Evolutionary conservation across 2,329 filamentous ascomycete species (phyloP).

Genomic region (Geosmithia morbida): DNA sequence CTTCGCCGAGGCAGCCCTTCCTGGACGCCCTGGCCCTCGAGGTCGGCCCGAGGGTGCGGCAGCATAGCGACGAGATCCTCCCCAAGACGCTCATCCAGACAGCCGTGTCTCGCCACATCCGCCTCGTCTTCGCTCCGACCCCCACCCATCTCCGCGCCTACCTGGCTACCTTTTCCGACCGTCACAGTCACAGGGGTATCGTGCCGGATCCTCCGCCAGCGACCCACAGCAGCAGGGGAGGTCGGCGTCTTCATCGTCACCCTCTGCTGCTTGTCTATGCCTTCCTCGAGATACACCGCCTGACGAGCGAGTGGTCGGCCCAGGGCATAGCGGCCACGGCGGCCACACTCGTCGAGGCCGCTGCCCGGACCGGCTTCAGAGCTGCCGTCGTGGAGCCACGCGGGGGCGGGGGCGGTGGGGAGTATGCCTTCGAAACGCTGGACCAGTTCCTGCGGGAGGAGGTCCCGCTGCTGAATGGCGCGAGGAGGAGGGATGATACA

Average conservation of each 20-base stretch:
- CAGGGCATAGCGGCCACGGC: conserved; percentile 54
- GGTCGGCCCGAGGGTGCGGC: neutral
- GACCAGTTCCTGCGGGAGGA: conserved; percentile 30
- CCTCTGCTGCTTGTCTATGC: conserved; percentile 45
- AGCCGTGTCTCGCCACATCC: conserved; percentile 52
- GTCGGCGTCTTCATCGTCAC: too few relatives aligned
- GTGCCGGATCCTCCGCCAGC: conserved; percentile 20
- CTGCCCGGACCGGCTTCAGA: conserved; percentile 25
- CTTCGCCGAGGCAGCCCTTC: conserved; percentile 51
- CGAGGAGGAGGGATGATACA: conserved; percentile 28
- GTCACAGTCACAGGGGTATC: conserved; percentile 9
- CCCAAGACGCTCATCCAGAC: conserved; percentile 54
- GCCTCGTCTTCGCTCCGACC: conserved; percentile 58
- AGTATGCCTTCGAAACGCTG: conserved; percentile 9
- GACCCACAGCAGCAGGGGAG: too few relatives aligned
- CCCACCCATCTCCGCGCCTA: conserved; percentile 67
- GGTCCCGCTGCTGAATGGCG: conserved; percentile 48
- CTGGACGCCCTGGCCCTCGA: conserved; percentile 40
- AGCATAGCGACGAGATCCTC: conserved; percentile 25
- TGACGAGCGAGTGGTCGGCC: conserved; percentile 60
- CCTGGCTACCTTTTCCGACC: conserved; percentile 37
- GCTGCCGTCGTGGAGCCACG: conserved; percentile 33
- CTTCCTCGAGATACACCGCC: conserved; percentile 48
- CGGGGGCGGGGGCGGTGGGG: conserved; percentile 7
- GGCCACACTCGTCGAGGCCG: conserved; percentile 49